Evolutionary conservation across 2,329 filamentous ascomycete genomes (phyloP).

Genomic region (Colletotrichum plurivorum): DNA sequence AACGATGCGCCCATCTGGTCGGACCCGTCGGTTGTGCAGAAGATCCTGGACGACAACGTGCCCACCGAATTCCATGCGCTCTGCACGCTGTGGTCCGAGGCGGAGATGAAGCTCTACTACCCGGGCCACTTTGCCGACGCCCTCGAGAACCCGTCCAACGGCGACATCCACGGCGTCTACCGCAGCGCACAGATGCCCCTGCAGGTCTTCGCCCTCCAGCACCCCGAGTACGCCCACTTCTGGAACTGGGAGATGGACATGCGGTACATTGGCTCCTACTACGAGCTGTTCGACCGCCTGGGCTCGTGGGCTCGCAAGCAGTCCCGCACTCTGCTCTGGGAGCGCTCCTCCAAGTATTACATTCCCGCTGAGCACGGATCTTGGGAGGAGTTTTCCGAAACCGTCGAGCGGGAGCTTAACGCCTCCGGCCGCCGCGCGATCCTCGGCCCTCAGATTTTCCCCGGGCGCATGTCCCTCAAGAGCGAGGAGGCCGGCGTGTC

Average conservation of each 20-base stretch:
- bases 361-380: slow-evolving; percentile 78
- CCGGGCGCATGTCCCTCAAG: slow-evolving; percentile 61
- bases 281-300: slow-evolving; percentile 80
- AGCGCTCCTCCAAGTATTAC: slow-evolving; percentile 83
- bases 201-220: slow-evolving; percentile 74
- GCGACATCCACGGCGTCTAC: slow-evolving; percentile 78
- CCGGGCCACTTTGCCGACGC: slow-evolving; percentile 78
- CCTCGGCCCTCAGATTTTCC: slow-evolving; percentile 76
- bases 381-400: slow-evolving; percentile 79
- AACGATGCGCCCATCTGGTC: slow-evolving; percentile 85
- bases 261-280: slow-evolving; percentile 75
- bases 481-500: slow-evolving; percentile 67
- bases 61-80: slow-evolving; percentile 84
- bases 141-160: slow-evolving; percentile 70
- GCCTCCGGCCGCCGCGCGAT: slow-evolving; percentile 68
- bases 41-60: slow-evolving; percentile 76
- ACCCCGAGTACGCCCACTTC: slow-evolving; percentile 76
- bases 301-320: slow-evolving; percentile 77
- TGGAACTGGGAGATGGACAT: slow-evolving; percentile 83
- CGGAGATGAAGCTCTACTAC: slow-evolving; percentile 86
- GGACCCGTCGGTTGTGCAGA: slow-evolving; percentile 80
- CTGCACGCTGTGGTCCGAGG: slow-evolving; percentile 87
- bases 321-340: slow-evolving; percentile 81
- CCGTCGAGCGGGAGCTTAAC: slow-evolving; percentile 74
- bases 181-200: slow-evolving; percentile 74